A percentile compares a stretch with the other conserved stretches of the same genome.
phyloP scores from a whole-genome alignment of 23 red algal genomes.

The Gracilaria caudata region DNA sequence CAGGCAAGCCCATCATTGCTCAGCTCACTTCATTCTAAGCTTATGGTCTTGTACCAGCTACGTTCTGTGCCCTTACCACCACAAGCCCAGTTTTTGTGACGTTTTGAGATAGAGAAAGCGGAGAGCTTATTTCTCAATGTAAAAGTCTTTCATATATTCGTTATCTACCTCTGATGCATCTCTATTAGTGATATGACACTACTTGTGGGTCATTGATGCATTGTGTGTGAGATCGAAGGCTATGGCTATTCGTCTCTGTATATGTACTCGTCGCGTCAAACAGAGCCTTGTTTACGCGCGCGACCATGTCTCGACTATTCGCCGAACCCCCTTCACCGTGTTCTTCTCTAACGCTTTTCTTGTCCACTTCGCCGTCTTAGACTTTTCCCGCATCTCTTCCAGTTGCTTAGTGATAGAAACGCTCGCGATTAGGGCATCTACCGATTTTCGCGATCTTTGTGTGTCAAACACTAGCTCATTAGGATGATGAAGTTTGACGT shows the following conservation, averaged over 20 bases:
- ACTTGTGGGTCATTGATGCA: not conserved
- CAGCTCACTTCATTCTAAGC: constrained; percentile 65
- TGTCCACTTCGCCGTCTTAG: constrained; percentile 44
- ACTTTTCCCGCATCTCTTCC: constrained; percentile 50
- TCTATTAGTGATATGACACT: not conserved
- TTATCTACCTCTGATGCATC: not conserved
- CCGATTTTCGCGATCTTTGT: constrained; percentile 46
- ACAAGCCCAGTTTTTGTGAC: constrained; percentile 17
- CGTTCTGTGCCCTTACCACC: not conserved
- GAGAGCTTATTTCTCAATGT: constrained; percentile 20
- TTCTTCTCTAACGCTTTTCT: constrained; percentile 32
- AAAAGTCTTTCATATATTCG: constrained; percentile 33
- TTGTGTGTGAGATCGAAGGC: not conserved
- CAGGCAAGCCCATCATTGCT: constrained; percentile 62
- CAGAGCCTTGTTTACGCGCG: not conserved
- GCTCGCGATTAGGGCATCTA: constrained; percentile 35
- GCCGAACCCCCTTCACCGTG: not conserved
- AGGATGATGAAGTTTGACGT: constrained; percentile 76
- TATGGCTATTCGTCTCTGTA: not conserved
- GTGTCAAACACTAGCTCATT: constrained; percentile 75
- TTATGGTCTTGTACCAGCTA: not conserved
- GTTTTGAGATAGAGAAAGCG: not conserved
- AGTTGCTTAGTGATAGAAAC: constrained; percentile 51
- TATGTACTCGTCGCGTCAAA: not conserved
- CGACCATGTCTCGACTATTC: constrained; percentile 1